Conservation (phyloP, 495 filamentous ascomycete genomes). For the Penicillium egyptiacum region DNA sequence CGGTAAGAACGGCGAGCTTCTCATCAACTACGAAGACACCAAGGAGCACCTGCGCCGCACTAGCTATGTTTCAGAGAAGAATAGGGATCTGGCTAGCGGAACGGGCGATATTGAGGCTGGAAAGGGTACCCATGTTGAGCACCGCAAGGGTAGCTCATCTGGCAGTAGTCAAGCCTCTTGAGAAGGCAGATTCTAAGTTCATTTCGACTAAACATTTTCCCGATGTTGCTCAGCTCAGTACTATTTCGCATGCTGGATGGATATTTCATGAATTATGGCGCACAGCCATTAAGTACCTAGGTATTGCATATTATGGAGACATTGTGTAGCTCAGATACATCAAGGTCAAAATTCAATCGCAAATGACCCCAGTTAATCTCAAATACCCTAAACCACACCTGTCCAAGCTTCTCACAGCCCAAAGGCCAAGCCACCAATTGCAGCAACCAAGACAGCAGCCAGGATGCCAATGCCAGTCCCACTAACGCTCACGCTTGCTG, state of each 20-base stretch:
- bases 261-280: neutral
- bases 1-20: constrained; percentile 65
- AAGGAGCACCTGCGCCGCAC: constrained; percentile 43
- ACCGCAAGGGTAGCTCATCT: constrained; percentile 16
- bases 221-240: neutral
- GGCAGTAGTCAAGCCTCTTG: constrained; percentile 14
- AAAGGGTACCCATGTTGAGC: constrained; percentile 26
- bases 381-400: neutral
- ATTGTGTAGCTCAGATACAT: neutral
- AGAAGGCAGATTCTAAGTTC: neutral
- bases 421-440: constrained; percentile 24
- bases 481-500: neutral
- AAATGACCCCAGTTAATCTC: neutral
- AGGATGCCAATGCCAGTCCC: constrained; percentile 2
- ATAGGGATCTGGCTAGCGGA: constrained; percentile 10
- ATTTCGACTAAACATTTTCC: neutral
- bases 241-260: neutral
- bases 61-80: constrained; percentile 33
- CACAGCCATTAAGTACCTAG: neutral
- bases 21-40: constrained; percentile 59
- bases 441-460: constrained; percentile 11
- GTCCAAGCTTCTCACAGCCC: constrained; percentile 12
- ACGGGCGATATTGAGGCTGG: constrained; percentile 28
- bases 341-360: neutral
- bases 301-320: neutral